Evolutionary conservation across 2,329 filamentous ascomycete species (phyloP).

Genomic region (Zelopaecilomyces penicillatus): DNA sequence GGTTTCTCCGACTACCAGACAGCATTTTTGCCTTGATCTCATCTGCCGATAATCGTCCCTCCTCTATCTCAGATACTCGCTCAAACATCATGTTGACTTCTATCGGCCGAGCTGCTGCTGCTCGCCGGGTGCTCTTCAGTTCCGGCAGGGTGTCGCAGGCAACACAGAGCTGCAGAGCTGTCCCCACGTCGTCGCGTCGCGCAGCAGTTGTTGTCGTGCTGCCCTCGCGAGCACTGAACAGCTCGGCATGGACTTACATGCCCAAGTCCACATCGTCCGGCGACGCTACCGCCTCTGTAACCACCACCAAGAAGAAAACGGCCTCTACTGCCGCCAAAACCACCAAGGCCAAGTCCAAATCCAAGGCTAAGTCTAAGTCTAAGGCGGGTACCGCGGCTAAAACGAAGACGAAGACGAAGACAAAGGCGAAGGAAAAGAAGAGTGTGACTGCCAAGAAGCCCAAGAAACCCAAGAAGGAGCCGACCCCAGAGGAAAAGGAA

Average conservation of each 20-base stretch:
- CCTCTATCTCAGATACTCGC: no score
- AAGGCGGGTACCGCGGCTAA: slow-evolving; percentile 12
- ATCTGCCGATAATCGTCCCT: no score
- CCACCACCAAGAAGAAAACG: slow-evolving; percentile 13
- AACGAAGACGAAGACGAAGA: slow-evolving; percentile 11
- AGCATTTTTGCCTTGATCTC: no score
- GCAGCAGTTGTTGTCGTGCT: slow-evolving; percentile 11
- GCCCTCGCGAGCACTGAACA: slow-evolving; percentile 22
- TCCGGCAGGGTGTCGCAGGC: slow-evolving; percentile 4
- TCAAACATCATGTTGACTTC: slow-evolving; percentile 30
- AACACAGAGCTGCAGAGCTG: no score
- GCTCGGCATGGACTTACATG: slow-evolving; percentile 20
- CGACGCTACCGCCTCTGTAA: slow-evolving; percentile 3
- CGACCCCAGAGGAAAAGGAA: slow-evolving; percentile 31
- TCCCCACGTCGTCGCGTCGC: slow-evolving; percentile 13
- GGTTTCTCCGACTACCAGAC: no score
- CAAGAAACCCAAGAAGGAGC: slow-evolving; percentile 23
- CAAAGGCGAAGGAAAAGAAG: slow-evolving; percentile 14
- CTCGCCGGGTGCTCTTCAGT: slow-evolving; percentile 23
- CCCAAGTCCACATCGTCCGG: slow-evolving; percentile 5
- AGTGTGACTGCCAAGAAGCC: slow-evolving; percentile 19
- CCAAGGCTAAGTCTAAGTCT: slow-evolving; percentile 9
- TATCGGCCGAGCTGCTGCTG: slow-evolving; percentile 30
- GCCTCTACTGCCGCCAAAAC: slow-evolving; percentile 15
- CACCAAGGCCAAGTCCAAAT: slow-evolving; percentile 12